These are phyloP conservation scores for Arachis hypogaea DNA, from an alignment of 306 rosid genomes.

Conservation along the genomic window DNA sequence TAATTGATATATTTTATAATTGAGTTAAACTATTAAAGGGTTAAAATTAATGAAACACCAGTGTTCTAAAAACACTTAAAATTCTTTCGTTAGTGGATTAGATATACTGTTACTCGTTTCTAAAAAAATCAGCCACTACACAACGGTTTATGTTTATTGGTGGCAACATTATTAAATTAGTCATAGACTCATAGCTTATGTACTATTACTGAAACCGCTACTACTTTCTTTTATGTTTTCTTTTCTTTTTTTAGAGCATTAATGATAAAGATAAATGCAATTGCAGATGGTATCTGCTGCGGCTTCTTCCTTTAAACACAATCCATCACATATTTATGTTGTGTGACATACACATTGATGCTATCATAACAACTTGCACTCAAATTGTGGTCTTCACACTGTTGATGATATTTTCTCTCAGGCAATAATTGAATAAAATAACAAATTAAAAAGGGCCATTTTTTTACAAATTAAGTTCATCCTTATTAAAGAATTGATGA, in stretches of 20 bases:
- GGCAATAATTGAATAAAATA: not conserved
- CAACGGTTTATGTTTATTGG: constrained; percentile 15
- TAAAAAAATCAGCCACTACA: not conserved
- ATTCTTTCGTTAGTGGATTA: too few relatives aligned
- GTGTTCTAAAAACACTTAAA: too few relatives aligned
- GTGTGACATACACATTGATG: constrained; percentile 25
- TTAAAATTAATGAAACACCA: too few relatives aligned
- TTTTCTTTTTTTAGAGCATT: not conserved
- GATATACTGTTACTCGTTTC: too few relatives aligned
- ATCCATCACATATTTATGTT: not conserved
- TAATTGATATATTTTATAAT: too few relatives aligned
- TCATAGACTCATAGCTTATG: constrained; percentile 38
- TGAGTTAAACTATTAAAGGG: too few relatives aligned
- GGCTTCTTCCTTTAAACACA: constrained; percentile 30
- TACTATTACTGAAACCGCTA: not conserved
- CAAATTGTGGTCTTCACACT: not conserved
- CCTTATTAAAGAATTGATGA: not conserved
- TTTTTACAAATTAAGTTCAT: not conserved
- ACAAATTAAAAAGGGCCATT: not conserved
- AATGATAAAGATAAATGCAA: constrained; percentile 23
- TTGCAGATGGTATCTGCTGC: constrained; percentile 33
- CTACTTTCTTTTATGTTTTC: too few relatives aligned
- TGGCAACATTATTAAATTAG: constrained; percentile 21
- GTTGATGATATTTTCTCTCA: constrained; percentile 27
- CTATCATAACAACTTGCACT: constrained; percentile 25